A percentile compares a stretch with the other conserved stretches of the same genome.
Evolutionary conservation across 495 filamentous ascomycete species (phyloP).

Genomic region (Lophiotrema nucula): DNA sequence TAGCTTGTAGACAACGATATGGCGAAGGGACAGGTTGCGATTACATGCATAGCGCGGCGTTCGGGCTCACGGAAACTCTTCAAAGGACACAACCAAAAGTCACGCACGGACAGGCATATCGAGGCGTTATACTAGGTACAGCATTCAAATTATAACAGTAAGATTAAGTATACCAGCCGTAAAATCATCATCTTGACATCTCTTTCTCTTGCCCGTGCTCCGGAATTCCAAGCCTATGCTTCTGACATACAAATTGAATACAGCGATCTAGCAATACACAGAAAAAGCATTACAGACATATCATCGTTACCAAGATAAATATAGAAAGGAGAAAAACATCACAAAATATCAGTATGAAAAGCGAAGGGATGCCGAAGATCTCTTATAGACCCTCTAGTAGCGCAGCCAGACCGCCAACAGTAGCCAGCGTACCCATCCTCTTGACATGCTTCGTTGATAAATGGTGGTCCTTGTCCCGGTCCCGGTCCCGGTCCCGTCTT

Average conservation of each 20-base stretch:
- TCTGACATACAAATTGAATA: no score
- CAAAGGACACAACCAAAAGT: no score
- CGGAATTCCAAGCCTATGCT: not conserved
- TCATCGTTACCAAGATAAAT: no score
- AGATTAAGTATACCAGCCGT: no score
- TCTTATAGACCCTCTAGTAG: constrained; percentile 28
- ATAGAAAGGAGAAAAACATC: not conserved
- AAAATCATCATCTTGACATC: not conserved
- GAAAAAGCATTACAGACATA: not conserved
- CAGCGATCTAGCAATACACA: no score
- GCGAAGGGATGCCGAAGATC: no score
- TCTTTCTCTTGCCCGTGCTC: not conserved
- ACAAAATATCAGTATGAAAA: no score
- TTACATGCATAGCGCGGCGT: constrained; percentile 29
- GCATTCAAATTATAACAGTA: no score
- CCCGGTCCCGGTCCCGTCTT: not conserved
- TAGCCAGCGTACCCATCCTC: constrained; percentile 15
- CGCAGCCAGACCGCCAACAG: constrained; percentile 26
- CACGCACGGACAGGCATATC: no score
- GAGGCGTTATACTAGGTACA: no score
- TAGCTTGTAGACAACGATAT: constrained; percentile 32
- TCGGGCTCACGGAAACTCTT: not conserved
- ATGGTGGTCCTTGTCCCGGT: not conserved
- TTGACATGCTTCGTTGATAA: not conserved
- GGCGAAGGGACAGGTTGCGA: constrained; percentile 37